Evolutionary conservation across 441 rosid genomes (phyloP), one percentile per base, ranked within the genome.

Genomic region (Pelargonium citronellum): DNA sequence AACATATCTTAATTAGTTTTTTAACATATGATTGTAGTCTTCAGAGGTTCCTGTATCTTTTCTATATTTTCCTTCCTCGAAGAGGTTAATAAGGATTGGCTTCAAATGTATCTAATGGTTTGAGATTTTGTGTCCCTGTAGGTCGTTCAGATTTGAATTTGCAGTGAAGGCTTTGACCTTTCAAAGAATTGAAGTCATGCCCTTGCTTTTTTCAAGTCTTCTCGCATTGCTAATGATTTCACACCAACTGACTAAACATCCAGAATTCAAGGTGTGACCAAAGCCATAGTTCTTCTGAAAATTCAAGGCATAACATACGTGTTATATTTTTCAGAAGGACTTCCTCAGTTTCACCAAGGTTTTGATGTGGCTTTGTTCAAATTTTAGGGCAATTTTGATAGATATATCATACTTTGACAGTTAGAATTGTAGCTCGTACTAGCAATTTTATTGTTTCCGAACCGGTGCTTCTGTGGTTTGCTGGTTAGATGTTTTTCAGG

Each of bases 271-370:
- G 27, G 27, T 24, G 27, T 24, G 17, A 51, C 6, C 58, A 51
- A 51, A 51, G 58, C 58, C 58, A 10, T 51, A 51, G 58, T 51
- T 51, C 58, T 51, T 51, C 58, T 51, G 58, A 51, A 51, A 51
- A n/a, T 51, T 51, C 19, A 51, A 51, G 13, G 19, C 17, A 15
- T 12, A 10, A 12, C 58, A 51, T 15, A 51, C 4, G 58, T 51
- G 58, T 12, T 51, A 51, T 12, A 51, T 51, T 51, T 51, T 51
- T 51, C 27, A 51, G 58, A 51, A 51, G 58, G 58, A 51, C 58
- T 51, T 11, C 0, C 17, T 3, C 4, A 16, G 19, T 51, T 15
- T 15, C 19, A 24, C 27, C 58, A 51, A 51, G 6, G 58, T 51
- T 51, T 51, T 51, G 5, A 16, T n/a, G 58, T 51, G 58, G 58